phyloP scores from a whole-genome alignment of 352 stramenopile species.

The Globisporangium perplexum region DNA sequence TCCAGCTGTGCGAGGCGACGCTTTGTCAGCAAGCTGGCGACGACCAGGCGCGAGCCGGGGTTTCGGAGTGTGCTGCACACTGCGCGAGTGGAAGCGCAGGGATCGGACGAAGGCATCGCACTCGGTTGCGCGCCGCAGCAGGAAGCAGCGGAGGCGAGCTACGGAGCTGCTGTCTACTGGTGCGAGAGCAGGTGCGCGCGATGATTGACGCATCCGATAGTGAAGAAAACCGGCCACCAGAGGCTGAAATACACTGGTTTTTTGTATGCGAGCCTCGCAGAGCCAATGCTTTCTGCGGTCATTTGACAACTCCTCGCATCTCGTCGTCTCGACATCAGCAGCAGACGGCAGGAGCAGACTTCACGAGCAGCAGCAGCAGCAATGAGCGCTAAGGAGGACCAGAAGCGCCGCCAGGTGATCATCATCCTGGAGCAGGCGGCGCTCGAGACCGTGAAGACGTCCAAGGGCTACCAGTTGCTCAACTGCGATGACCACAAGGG shows the following conservation, averaged over 20 bases:
- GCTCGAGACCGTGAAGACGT: constrained; percentile 99
- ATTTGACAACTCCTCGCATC: background rate
- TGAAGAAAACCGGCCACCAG: background rate
- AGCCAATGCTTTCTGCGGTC: background rate
- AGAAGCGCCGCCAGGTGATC: constrained; percentile 91
- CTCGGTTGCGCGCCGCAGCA: too few relatives aligned
- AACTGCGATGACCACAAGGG: constrained; percentile 99
- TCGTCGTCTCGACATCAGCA: too few relatives aligned
- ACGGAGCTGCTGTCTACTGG: too few relatives aligned
- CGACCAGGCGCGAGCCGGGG: background rate
- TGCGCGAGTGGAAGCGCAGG: too few relatives aligned
- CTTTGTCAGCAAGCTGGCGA: background rate
- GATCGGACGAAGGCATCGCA: too few relatives aligned
- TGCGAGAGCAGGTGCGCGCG: too few relatives aligned
- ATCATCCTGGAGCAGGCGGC: constrained; percentile 97
- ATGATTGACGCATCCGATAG: background rate
- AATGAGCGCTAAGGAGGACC: constrained; percentile 41
- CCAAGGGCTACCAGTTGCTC: constrained; percentile 98
- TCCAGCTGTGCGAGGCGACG: background rate
- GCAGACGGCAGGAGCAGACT: too few relatives aligned
- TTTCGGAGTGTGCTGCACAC: background rate
- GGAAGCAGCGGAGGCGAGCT: too few relatives aligned
- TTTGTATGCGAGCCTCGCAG: background rate
- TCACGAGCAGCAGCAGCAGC: background rate
- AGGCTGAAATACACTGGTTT: too few relatives aligned